Conservation (phyloP, 306 rosid species). For the Cicer cuneatum region DNA sequence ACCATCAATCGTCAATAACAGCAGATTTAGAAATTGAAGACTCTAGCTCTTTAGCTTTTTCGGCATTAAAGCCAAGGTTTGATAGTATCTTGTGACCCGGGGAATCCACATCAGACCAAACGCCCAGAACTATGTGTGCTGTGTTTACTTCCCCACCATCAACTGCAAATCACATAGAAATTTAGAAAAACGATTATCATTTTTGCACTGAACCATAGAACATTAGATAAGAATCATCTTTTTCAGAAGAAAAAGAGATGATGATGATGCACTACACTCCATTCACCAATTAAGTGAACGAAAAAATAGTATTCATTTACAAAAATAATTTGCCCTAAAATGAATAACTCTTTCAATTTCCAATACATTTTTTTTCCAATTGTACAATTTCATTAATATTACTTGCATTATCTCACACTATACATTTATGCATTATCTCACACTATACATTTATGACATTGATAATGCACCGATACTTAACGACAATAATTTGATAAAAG, state of each 20-base stretch:
- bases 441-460: no score
- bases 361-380: no score
- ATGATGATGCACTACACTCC: slow-evolving; percentile 20
- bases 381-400: no score
- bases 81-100: slow-evolving; percentile 69
- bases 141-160: slow-evolving; percentile 63
- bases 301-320: not conserved
- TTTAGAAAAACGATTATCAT: slow-evolving; percentile 1
- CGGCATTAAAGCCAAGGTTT: slow-evolving; percentile 60
- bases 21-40: slow-evolving; percentile 57
- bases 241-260: slow-evolving; percentile 4
- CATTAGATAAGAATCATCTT: slow-evolving; percentile 27
- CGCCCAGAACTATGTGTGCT: slow-evolving; percentile 64
- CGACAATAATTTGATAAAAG: no score
- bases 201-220: slow-evolving; percentile 5
- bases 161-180: slow-evolving; percentile 48
- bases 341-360: no score
- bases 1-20: slow-evolving; percentile 53
- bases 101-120: slow-evolving; percentile 68
- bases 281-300: slow-evolving; percentile 14
- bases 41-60: slow-evolving; percentile 70
- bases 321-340: no score
- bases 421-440: no score
- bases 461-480: no score
- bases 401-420: no score